Base-by-base conservation (phyloP, 805 yeast genomes). In the Ogataea populi-albae region DNA sequence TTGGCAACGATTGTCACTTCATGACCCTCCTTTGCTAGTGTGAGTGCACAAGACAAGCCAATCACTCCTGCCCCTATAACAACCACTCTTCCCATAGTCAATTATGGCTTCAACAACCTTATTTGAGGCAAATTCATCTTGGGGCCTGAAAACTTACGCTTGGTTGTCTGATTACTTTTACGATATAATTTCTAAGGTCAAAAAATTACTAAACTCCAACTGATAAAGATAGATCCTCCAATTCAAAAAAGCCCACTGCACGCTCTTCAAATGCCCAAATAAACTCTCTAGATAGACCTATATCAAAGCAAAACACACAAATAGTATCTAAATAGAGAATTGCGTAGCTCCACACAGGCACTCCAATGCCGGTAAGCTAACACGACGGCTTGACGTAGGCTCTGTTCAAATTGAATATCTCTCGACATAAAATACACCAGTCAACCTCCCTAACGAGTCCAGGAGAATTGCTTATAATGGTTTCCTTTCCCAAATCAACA, bases 391-490 rank as follows among this genome's bases (percentile, higher is more conserved):
- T 61, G 32, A 79, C 70, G 50, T 80, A 82, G 7, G 82, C 82
- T 50, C 74, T 71, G 59, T 89, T 91, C 64, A 91, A 66, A 42
- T 74, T 71, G 52, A 82, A 78, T 40, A 91, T 85, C 52, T 87
- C 94, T 23, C 91, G 73, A 54, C 97, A 86, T 51, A 91, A 64
- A 5, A 84, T 70, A 52, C 77, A 83, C 98, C 98, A 91, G 50
- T 88, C 96, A 35, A 86, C 80, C 37, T 79, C 86, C 22, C 95
- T 67, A 20, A 65, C 37, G 50, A 65, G 63, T 4, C 42, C 44
- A 10, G 50, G 54, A 25, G 50, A 34, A 30, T 55, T 57, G 49
- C 52, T 57, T 26, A 50, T 64, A 62, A 49, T 64, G 64, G 68
- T 40, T 9, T 38, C 50, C n/a, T 32, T 38, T 3, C 32, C 40